Conservation (phyloP, 2,329 filamentous ascomycete species). For the Pseudocercospora ulei region DNA sequence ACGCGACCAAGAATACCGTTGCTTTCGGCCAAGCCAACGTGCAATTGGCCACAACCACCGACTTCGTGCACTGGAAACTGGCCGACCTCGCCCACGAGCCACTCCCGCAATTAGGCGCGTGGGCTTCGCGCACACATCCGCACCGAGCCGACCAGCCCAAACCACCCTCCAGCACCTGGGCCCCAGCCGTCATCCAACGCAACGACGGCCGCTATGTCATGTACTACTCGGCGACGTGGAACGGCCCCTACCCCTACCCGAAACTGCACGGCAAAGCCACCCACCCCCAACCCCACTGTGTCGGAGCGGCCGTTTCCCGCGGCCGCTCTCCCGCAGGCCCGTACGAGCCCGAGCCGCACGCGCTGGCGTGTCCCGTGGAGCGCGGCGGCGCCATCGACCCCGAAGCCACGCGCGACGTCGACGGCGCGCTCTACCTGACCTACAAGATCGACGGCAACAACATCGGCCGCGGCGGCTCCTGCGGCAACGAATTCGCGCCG, state of each 20-base stretch:
- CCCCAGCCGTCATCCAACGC: slow-evolving; percentile 29
- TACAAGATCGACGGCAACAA: slow-evolving; percentile 36
- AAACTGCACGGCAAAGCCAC: neutral
- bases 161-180: slow-evolving; percentile 28
- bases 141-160: neutral
- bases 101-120: slow-evolving; percentile 19
- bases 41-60: slow-evolving; percentile 35
- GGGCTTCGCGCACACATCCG: slow-evolving; percentile 6
- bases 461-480: slow-evolving; percentile 25
- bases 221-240: slow-evolving; percentile 30
- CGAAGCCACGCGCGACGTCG: slow-evolving; percentile 27
- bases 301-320: slow-evolving; percentile 31
- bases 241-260: slow-evolving; percentile 6
- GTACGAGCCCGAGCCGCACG: slow-evolving; percentile 23
- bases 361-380: slow-evolving; percentile 27
- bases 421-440: slow-evolving; percentile 28
- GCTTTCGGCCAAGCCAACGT: slow-evolving; percentile 30
- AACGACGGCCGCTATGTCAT: slow-evolving; percentile 30
- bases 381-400: slow-evolving; percentile 34
- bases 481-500: slow-evolving; percentile 29
- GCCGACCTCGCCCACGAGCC: slow-evolving; percentile 17
- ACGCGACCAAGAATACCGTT: slow-evolving; percentile 12
- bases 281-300: slow-evolving; percentile 30
- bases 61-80: slow-evolving; percentile 34
- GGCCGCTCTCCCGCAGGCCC: slow-evolving; percentile 26